Percentiles rank a stretch among this genome's conserved stretches.
Conservation (phyloP, 768 basidiomycete species). For the Peribolospora kevripleyi region DNA sequence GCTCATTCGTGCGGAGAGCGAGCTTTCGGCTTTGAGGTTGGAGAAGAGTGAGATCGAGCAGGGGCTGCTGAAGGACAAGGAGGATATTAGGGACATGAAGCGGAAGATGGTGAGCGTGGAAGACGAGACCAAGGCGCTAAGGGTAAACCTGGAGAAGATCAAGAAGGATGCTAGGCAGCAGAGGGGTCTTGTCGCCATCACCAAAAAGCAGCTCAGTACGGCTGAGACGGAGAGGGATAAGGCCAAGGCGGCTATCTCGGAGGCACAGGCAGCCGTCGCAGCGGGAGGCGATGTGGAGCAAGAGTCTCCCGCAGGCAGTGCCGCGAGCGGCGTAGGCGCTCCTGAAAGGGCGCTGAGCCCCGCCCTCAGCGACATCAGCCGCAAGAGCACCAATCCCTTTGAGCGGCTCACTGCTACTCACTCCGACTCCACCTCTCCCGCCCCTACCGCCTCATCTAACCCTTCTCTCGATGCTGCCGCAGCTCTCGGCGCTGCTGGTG, state of each 20-base stretch:
- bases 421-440: not conserved
- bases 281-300: constrained; percentile 9
- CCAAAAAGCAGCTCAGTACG: constrained; percentile 69
- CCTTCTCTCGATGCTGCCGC: no score
- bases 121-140: constrained; percentile 43
- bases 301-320: not conserved
- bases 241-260: constrained; percentile 33
- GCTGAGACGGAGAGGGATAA: constrained; percentile 55
- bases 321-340: not conserved
- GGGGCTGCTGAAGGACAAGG: constrained; percentile 65
- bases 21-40: constrained; percentile 60
- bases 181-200: constrained; percentile 81
- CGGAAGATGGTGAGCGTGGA: constrained; percentile 58
- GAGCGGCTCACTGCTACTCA: constrained; percentile 6
- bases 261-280: constrained; percentile 29
- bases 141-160: constrained; percentile 53
- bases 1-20: constrained; percentile 71
- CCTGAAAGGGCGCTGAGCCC: not conserved
- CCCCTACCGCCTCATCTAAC: not conserved
- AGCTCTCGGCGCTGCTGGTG: no score
- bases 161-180: constrained; percentile 91
- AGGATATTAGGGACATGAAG: constrained; percentile 69
- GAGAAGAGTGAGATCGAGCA: constrained; percentile 86
- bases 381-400: constrained; percentile 10
- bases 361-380: constrained; percentile 1